These are phyloP conservation scores for Wickerhamiella hasegawae DNA, from an alignment of 805 yeast species.

Conservation along the genomic window DNA sequence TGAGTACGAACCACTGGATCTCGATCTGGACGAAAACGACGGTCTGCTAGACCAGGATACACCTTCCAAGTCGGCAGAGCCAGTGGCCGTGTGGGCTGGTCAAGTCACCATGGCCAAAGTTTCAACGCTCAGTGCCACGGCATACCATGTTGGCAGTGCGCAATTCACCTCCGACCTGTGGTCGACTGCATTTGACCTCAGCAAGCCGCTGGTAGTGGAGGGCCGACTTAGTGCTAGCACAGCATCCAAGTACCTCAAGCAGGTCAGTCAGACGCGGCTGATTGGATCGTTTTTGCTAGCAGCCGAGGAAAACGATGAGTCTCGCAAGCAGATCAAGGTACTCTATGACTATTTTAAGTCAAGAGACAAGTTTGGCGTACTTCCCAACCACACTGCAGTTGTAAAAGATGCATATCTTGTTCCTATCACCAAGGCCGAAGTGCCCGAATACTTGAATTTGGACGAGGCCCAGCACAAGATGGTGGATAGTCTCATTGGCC, in stretches of 20 bases:
- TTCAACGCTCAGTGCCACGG: conserved; percentile 28
- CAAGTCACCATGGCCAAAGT: conserved; percentile 33
- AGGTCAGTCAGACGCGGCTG: conserved; percentile 31
- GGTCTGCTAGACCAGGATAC: conserved; percentile 14
- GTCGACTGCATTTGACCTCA: conserved; percentile 12
- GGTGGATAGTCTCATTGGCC: not conserved
- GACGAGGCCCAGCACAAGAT: not conserved
- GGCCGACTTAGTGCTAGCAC: conserved; percentile 42
- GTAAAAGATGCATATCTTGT: conserved; percentile 52
- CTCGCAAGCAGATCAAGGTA: conserved; percentile 14
- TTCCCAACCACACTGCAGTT: conserved; percentile 31
- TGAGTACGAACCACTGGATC: too few relatives aligned
- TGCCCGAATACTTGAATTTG: not conserved
- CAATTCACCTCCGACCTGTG: conserved; percentile 12
- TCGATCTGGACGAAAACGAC: conserved; percentile 24
- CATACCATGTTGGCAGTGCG: conserved; percentile 25
- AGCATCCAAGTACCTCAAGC: conserved; percentile 42
- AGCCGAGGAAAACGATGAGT: conserved; percentile 13
- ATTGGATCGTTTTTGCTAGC: conserved; percentile 34
- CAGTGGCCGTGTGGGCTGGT: conserved; percentile 28
- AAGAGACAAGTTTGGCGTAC: conserved; percentile 41
- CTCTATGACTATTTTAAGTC: conserved; percentile 32
- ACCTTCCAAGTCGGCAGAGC: not conserved
- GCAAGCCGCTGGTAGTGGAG: conserved; percentile 30
- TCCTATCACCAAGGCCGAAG: conserved; percentile 20